Evolutionary conservation across 2,329 filamentous ascomycete genomes (phyloP), one percentile per base, ranked within the genome.

Genomic region (Colletotrichum viniferum): DNA sequence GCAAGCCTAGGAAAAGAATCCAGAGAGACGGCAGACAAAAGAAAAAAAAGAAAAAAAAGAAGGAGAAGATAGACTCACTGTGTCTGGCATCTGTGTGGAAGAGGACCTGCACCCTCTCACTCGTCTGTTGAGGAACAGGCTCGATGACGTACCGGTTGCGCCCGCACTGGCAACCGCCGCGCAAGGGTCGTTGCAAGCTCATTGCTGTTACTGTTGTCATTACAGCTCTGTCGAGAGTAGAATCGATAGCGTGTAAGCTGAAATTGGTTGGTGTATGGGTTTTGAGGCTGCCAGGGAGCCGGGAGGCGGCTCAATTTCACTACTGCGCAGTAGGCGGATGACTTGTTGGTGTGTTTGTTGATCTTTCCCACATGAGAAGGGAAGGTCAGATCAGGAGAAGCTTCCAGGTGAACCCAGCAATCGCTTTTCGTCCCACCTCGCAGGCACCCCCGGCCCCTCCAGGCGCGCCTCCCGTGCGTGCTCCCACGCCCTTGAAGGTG

Each of bases 161-260:
- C 73, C 96, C 95, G 84, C 96, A 98, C 69, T 94, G 92, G 86
- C 96, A 98, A 78, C 92, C 91, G 80, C 96, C 96, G 78, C 90
- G 92, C 73, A 98, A 89, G 52, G 89, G 89, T 76, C 90, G 86
- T 73, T 84, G 81, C 66, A 84, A 82, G 80, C 82, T 73, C 89
- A 90, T 91, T 52, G 43, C 43, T 21, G 43, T 71, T 78, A 85
- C 64, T 24, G 34, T 76, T 76, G 58, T 48, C 76, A 43, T 28
- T 67, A 14, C 60, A n/a, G 24, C 30, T 68, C 18, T 18, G 43
- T n/a, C 18, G 34, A 14, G 48, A 26, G 55, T 28, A 24, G 63
- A 34, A 55, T 32, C 16, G 8, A n/a, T 21, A 14, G 36, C 5
- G 43, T 21, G 8, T 7, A 24, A 21, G 43, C 43, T 52, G n/a